These are phyloP conservation scores for Erigeron canadensis DNA, from an alignment of 129 eudicot species.

Conservation along the genomic window DNA sequence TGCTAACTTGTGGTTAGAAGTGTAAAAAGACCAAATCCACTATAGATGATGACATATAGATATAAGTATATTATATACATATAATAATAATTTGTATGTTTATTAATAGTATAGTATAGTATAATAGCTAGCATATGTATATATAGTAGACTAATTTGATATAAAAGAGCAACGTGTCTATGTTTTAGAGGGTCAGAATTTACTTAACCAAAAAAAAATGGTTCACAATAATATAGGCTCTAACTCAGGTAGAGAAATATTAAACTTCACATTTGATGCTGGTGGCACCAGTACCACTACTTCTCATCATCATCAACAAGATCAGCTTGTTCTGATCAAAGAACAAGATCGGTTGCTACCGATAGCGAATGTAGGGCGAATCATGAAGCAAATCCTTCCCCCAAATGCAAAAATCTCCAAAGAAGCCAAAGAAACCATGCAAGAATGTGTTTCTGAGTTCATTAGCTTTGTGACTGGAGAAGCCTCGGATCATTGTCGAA, in stretches of 20 bases:
- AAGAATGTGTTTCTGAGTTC: slow-evolving; percentile 90
- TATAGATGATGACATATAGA: slow-evolving; percentile 1
- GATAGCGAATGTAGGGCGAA: slow-evolving; percentile 84
- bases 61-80: slow-evolving; percentile 10
- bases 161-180: slow-evolving; percentile 58
- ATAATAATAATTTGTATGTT: no score
- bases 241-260: slow-evolving; percentile 28
- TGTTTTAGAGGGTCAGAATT: slow-evolving; percentile 54
- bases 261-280: slow-evolving; percentile 35
- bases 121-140: neutral
- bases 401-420: slow-evolving; percentile 80
- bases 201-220: slow-evolving; percentile 45
- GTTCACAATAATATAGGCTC: slow-evolving; percentile 46
- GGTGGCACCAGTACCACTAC: slow-evolving; percentile 20
- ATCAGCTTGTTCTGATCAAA: slow-evolving; percentile 34
- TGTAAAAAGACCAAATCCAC: slow-evolving; percentile 34
- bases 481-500: slow-evolving; percentile 83
- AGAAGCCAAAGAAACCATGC: slow-evolving; percentile 94
- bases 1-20: neutral
- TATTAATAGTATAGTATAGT: no score
- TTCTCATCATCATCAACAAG: slow-evolving; percentile 32
- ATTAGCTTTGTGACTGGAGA: slow-evolving; percentile 91
- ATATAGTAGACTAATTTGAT: slow-evolving; percentile 22
- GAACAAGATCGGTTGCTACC: slow-evolving; percentile 81
- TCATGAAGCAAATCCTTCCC: slow-evolving; percentile 84